Conservation (phyloP, 164 flowering plant species). For the Paratinospora sagittata region DNA sequence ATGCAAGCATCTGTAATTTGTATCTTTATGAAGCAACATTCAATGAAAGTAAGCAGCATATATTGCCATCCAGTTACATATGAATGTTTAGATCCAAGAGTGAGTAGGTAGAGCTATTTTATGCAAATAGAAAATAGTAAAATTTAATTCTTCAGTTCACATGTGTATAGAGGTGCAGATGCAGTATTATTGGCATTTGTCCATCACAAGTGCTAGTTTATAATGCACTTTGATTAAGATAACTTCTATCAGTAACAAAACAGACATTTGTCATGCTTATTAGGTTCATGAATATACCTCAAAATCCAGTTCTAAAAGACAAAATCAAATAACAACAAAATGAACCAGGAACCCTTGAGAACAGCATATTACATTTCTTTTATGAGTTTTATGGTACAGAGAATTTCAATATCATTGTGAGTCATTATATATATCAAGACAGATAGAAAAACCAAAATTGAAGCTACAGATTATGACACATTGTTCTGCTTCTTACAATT, state of each 20-base stretch:
- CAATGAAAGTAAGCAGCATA: neutral
- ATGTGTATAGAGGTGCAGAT: neutral
- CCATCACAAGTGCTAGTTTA: neutral
- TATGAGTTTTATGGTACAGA: constrained; percentile 29
- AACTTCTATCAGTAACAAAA: neutral
- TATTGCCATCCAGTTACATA: neutral
- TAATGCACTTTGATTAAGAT: neutral
- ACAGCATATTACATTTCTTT: constrained; percentile 24
- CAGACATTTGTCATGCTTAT: neutral
- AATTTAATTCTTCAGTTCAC: neutral
- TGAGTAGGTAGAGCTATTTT: neutral
- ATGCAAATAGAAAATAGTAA: neutral
- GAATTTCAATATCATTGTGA: constrained; percentile 14
- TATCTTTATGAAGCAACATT: neutral
- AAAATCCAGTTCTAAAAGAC: constrained; percentile 3
- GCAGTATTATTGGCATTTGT: neutral
- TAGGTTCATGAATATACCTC: neutral
- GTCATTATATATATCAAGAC: constrained; percentile 17
- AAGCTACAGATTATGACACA: constrained; percentile 18
- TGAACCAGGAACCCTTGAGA: neutral
- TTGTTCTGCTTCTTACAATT: constrained; percentile 31
- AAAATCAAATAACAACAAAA: neutral
- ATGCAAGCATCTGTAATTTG: neutral
- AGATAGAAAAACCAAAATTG: constrained; percentile 16
- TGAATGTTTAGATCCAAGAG: neutral